Evolutionary conservation across 2,329 filamentous ascomycete genomes (phyloP).

Genomic region (Pseudogymnoascus sp.): DNA sequence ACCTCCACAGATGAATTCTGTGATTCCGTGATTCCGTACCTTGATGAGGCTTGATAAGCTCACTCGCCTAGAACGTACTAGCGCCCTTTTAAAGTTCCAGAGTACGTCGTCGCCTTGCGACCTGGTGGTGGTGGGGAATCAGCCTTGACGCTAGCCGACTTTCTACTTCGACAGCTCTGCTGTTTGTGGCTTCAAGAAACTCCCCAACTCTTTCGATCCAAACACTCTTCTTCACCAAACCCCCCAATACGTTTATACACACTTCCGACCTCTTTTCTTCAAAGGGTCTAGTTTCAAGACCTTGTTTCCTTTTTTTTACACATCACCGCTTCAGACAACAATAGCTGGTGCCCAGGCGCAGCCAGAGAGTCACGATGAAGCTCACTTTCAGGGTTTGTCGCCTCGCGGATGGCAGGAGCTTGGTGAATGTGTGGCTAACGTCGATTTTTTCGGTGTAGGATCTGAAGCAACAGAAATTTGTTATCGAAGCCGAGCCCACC

Average conservation of each 20-base stretch:
- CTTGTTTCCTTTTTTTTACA: background rate
- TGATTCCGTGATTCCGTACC: background rate
- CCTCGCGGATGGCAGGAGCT: slow-evolving; percentile 21
- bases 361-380: slow-evolving; percentile 49
- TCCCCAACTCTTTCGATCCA: slow-evolving; percentile 1
- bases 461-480: slow-evolving; percentile 97
- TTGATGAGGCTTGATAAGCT: background rate
- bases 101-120: slow-evolving; percentile 1
- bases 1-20: background rate
- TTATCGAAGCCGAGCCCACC: slow-evolving; percentile 86
- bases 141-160: background rate
- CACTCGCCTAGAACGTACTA: background rate
- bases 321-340: background rate
- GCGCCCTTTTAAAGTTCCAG: background rate
- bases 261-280: background rate
- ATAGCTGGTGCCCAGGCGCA: background rate
- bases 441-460: slow-evolving; percentile 52
- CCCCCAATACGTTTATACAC: background rate
- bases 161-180: slow-evolving; percentile 3
- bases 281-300: background rate
- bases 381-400: slow-evolving; percentile 60
- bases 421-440: slow-evolving; percentile 22
- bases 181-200: background rate
- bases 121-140: slow-evolving; percentile 1
- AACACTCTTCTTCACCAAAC: background rate